These are phyloP conservation scores for Fusarium secorum DNA, from an alignment of 2,329 filamentous ascomycete species.

Conservation along the genomic window DNA sequence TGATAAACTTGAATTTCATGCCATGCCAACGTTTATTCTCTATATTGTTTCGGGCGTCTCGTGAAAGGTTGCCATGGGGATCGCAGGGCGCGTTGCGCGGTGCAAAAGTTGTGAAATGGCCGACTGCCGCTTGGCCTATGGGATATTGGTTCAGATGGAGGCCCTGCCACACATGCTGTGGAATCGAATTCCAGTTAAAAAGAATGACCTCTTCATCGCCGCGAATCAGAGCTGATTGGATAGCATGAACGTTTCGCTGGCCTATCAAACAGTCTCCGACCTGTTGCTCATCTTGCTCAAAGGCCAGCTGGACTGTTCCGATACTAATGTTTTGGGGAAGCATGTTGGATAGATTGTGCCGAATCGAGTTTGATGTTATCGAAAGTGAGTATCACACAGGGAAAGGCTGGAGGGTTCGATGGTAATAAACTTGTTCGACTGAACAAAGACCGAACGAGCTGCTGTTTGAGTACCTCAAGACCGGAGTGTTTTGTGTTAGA, in stretches of 20 bases:
- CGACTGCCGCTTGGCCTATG: neutral
- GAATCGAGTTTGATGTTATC: neutral
- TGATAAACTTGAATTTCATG: conserved; percentile 38
- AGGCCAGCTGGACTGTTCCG: neutral
- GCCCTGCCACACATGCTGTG: neutral
- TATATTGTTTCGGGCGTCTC: neutral
- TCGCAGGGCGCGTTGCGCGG: neutral
- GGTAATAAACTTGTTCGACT: conserved; percentile 35
- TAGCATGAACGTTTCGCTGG: conserved; percentile 8
- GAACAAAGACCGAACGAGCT: conserved; percentile 29
- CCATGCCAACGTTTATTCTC: conserved; percentile 17
- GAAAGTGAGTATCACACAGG: neutral
- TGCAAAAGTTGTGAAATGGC: neutral
- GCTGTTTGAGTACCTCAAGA: neutral
- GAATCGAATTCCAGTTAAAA: neutral
- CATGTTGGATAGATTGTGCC: conserved; percentile 13
- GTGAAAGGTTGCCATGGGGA: neutral
- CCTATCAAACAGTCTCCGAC: neutral
- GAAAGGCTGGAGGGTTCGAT: neutral
- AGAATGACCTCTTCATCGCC: conserved; percentile 9
- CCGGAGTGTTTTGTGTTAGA: neutral
- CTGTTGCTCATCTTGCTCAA: neutral
- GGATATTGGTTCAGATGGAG: neutral
- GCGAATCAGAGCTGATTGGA: conserved; percentile 31
- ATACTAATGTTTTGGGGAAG: neutral